phyloP scores from a whole-genome alignment of 371 early-diverging fungal species.

The Batkoa obscura region DNA sequence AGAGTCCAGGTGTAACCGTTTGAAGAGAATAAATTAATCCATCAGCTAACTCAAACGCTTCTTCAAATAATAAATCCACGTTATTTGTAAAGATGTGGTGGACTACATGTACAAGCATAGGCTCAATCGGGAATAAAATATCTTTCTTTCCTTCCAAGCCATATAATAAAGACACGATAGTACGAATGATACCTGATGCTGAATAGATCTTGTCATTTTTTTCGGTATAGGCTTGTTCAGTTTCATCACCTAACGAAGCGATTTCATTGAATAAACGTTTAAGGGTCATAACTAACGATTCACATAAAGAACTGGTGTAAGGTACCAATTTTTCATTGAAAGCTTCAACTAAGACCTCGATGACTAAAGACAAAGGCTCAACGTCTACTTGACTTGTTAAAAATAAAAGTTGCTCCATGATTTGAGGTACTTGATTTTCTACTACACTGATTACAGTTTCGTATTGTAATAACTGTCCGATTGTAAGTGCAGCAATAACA shows the following conservation, averaged over 20 bases:
- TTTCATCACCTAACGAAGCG: constrained; percentile 17
- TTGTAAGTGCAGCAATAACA: constrained; percentile 58
- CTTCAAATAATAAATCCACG: constrained; percentile 51
- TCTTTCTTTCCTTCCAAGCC: constrained; percentile 49
- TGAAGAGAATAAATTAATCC: constrained; percentile 62
- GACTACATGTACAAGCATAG: constrained; percentile 45
- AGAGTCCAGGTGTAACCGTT: constrained; percentile 57
- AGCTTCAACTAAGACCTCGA: constrained; percentile 75
- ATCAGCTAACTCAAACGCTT: constrained; percentile 74
- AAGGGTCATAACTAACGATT: constrained; percentile 62
- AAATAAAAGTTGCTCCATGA: constrained; percentile 64
- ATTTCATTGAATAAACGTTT: constrained; percentile 55
- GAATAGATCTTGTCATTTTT: constrained; percentile 76
- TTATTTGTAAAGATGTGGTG: constrained; percentile 46
- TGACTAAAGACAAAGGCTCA: constrained; percentile 64
- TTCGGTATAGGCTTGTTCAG: no score
- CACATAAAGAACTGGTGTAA: constrained; percentile 67
- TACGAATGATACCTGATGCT: constrained; percentile 77
- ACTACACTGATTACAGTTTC: constrained; percentile 41
- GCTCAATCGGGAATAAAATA: constrained; percentile 41
- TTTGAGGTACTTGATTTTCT: constrained; percentile 48
- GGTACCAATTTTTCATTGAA: constrained; percentile 75
- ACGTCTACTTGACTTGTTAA: constrained; percentile 78
- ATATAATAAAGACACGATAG: constrained; percentile 62
- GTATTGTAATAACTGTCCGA: constrained; percentile 54